Base-by-base conservation (phyloP, 1,139 yeast species). In the Geotrichum cucujoidarum region DNA sequence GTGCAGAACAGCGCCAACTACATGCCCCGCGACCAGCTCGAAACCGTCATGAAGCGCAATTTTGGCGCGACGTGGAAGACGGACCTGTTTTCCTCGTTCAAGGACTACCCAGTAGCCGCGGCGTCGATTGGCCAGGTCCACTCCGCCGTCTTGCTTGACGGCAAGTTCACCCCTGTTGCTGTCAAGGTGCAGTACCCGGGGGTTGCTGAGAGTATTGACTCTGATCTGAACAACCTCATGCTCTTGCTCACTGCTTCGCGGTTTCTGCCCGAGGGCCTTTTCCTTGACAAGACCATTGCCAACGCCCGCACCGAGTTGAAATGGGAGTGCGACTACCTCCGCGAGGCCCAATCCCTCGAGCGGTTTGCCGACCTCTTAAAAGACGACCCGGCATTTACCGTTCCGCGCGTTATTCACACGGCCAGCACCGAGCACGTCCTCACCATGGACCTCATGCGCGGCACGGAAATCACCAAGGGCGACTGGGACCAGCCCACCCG, bases 111-210 rank as follows among this genome's bases (percentile, higher is more conserved):
- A 2, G 78, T 92, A 51, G 98, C 98, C 0, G 97, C 98, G 2
- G 98, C 98, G 1, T 87, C 96, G 3, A 92, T 92, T 58, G 97
- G 98, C 2, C 97, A 92, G 66, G 98, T 92, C 2, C 98, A 92
- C 67, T 75, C 74, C 41, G 98, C 95, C 1, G 81, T 78, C 10
- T 73, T 95, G 18, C 58, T 66, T 25, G 72, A 68, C 10, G 27
- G 20, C 1, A 65, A 66, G 31, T 76, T 78, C 54, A 69, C 77
- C n/a, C 78, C 79, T 29, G 96, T 90, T 25, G 98, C 95, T n/a
- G 95, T 92, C 13, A 92, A 92, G 63, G 89, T 92, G 3, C 99
- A 92, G 65, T 92, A 92, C 60, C 99, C 99, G 0, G 98, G 98
- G n/a, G 97, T 92, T 11, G 94, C 85, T 20, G 81, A 84, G 55